Conservation (phyloP, 1,139 yeast genomes). For the Magnusiomyces clavatus region DNA sequence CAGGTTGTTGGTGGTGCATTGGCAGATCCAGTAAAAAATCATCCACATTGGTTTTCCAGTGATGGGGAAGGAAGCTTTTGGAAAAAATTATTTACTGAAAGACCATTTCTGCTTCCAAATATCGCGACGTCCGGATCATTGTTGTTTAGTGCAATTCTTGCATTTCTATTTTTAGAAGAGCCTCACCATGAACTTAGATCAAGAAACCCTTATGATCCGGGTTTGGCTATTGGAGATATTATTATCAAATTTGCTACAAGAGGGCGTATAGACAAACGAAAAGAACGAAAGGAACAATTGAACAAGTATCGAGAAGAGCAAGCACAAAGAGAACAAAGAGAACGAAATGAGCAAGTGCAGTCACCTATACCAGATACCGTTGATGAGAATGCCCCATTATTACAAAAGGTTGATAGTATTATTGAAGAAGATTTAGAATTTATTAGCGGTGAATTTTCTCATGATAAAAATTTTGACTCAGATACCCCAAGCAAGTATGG, state of each 20-base stretch:
- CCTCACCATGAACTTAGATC: slow-evolving; percentile 39
- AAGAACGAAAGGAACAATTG: not conserved
- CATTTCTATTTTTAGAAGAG: slow-evolving; percentile 53
- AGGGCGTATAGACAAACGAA: slow-evolving; percentile 1
- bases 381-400: not conserved
- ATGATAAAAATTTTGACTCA: no score
- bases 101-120: slow-evolving; percentile 58
- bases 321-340: not conserved
- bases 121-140: slow-evolving; percentile 44
- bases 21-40: slow-evolving; percentile 32
- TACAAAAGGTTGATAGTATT: not conserved
- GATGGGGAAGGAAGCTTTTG: slow-evolving; percentile 3
- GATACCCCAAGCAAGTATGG: no score
- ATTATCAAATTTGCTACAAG: slow-evolving; percentile 34
- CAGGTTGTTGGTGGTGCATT: slow-evolving; percentile 41
- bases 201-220: slow-evolving; percentile 38
- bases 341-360: not conserved
- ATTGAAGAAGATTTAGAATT: slow-evolving; percentile 5
- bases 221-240: slow-evolving; percentile 47
- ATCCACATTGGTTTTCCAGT: slow-evolving; percentile 26
- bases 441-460: slow-evolving; percentile 3
- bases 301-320: not conserved
- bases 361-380: not conserved
- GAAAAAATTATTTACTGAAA: slow-evolving; percentile 32
- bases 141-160: slow-evolving; percentile 26